Evolutionary conservation across 2,329 filamentous ascomycete genomes (phyloP).

Genomic region (Biscogniauxia mediterranea): DNA sequence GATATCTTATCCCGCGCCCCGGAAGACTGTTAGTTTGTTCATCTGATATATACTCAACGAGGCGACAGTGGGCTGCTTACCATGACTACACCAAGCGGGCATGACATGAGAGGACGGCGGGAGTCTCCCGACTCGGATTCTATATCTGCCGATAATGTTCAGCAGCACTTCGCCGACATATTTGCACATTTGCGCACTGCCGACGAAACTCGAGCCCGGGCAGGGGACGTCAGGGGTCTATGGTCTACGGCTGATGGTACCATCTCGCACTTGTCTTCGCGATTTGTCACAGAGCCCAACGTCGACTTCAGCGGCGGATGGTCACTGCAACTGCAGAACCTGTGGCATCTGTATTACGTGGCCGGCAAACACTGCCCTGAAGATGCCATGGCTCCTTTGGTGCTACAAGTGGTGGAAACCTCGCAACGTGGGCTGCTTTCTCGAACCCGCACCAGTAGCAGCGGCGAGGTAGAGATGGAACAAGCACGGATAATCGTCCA

Average conservation of each 20-base stretch:
- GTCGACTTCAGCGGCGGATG: conserved; percentile 21
- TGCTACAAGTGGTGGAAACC: conserved; percentile 21
- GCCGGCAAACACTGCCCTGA: conserved; percentile 17
- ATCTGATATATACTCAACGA: not conserved
- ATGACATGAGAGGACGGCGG: conserved; percentile 1
- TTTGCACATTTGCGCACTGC: conserved; percentile 19
- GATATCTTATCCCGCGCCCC: not conserved
- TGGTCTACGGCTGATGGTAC: conserved; percentile 19
- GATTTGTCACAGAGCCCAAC: conserved; percentile 21
- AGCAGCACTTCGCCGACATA: conserved; percentile 18
- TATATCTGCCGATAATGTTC: conserved; percentile 12
- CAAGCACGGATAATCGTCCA: conserved; percentile 15
- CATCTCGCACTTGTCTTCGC: conserved; percentile 21
- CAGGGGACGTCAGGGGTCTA: conserved; percentile 17
- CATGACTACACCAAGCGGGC: conserved; percentile 15
- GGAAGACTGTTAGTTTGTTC: too few relatives aligned
- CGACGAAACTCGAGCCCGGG: conserved; percentile 19
- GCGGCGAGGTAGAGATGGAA: conserved; percentile 12
- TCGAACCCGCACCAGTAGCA: conserved; percentile 10
- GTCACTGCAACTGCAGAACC: conserved; percentile 21
- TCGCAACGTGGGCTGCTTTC: conserved; percentile 18
- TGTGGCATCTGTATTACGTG: conserved; percentile 25
- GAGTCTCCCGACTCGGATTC: conserved; percentile 5
- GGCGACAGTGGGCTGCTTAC: not conserved
- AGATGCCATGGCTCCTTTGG: conserved; percentile 12